Base-by-base conservation (phyloP, 495 filamentous ascomycete species). In the Trichoderma parareesei region DNA sequence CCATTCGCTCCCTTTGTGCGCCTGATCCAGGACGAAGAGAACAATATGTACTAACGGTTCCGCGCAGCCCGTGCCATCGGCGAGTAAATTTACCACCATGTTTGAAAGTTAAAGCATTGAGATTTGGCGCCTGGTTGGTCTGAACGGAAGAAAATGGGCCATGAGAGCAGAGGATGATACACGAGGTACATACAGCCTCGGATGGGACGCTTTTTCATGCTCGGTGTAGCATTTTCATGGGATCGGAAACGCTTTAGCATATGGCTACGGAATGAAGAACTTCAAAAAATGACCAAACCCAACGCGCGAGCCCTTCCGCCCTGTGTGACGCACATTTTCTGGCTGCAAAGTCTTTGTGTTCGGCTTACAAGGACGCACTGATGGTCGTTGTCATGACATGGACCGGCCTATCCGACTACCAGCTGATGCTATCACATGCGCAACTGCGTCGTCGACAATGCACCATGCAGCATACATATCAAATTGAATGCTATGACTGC, bases 191-290 rank as follows among this genome's bases (percentile, higher is more conserved):
- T 44, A 61, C 37, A 46, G 20, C 61, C 61, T 63, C 18, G 35
- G 53, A 37, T 46, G 61, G 61, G n/a, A 48, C 61, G 43, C 43
- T 48, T 57, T 46, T 63, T 63, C 43, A 46, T 63, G 61, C 61
- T 63, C 40, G 40, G 61, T 61, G 43, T 46, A 63, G 61, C 61
- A 46, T 63, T 33, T 27, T 57, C 53, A 35, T 57, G 41, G 42
- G 61, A 63, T 20, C 61, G 61, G 61, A 46, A 46, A 44, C 43
- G 61, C 61, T 44, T 63, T 44, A 42, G 61, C 60, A 63, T 44
- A 63, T 44, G 61, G 61, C 61, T 13, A 63, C 61, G 61, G 43
- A 63, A 63, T 63, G 61, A 63, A 63, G 33, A 46, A 63, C 43
- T 37, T 57, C 53, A 57, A 57, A 57, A 57, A 57, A 57, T 57